Evolutionary conservation across 768 basidiomycete species (phyloP).

Genomic region (Lyophyllum shimeji): DNA sequence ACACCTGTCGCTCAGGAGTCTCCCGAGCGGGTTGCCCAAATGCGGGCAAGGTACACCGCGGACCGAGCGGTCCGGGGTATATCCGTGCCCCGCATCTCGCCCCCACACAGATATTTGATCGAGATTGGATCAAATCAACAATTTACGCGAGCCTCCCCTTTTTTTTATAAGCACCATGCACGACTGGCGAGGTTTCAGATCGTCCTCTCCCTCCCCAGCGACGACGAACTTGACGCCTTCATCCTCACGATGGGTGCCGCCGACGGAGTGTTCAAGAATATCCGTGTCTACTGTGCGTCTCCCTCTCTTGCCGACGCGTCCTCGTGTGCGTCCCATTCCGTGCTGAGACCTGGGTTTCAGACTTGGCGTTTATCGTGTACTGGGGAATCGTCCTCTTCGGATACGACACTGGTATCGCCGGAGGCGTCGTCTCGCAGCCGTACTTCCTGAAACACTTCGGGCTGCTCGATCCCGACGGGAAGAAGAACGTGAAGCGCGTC

Average conservation of each 20-base stretch:
- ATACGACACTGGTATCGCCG: constrained; percentile 59
- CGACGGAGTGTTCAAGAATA: constrained; percentile 44
- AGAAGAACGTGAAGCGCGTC: constrained; percentile 29
- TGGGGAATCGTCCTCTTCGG: constrained; percentile 85
- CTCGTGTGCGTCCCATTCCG: background rate
- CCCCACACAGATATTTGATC: constrained; percentile 1
- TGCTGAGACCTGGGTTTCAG: constrained; percentile 29
- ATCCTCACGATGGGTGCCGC: background rate
- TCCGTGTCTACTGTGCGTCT: constrained; percentile 63
- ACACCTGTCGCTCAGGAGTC: background rate
- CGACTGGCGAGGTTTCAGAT: background rate
- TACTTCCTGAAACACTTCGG: constrained; percentile 69
- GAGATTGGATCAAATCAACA: constrained; percentile 1
- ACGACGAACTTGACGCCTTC: background rate
- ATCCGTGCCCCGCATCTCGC: background rate
- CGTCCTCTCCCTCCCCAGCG: background rate
- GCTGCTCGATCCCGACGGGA: constrained; percentile 45
- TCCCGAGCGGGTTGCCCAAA: background rate
- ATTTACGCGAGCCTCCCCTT: background rate
- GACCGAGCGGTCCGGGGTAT: background rate
- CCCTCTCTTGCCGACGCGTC: background rate
- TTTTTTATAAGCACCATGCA: background rate
- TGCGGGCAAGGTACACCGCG: background rate
- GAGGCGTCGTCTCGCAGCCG: constrained; percentile 54
- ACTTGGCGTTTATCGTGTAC: constrained; percentile 72